These are phyloP conservation scores for Paulownia fortunei DNA, from an alignment of 257 asterid genomes.

Conservation along the genomic window DNA sequence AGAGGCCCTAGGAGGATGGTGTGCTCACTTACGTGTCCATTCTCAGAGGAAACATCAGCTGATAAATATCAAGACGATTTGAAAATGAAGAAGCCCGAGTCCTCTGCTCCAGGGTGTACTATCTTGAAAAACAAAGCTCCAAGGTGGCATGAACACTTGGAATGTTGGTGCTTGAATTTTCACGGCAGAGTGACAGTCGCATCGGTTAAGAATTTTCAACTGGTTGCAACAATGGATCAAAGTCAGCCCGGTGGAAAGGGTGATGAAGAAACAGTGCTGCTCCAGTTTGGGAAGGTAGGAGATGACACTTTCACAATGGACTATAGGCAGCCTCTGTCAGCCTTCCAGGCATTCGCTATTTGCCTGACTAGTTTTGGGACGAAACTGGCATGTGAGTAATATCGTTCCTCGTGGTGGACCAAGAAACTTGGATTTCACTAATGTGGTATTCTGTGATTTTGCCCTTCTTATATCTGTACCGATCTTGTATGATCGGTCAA, in stretches of 20 bases:
- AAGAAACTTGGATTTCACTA: not conserved
- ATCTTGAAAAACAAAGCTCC: slow-evolving; percentile 88
- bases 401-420: not conserved
- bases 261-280: slow-evolving; percentile 81
- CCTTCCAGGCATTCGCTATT: slow-evolving; percentile 94
- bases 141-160: slow-evolving; percentile 91
- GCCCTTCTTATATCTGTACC: not conserved
- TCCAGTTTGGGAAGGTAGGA: slow-evolving; percentile 90
- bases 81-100: slow-evolving; percentile 38
- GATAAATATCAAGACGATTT: slow-evolving; percentile 35
- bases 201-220: slow-evolving; percentile 90
- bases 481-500: slow-evolving; percentile 6
- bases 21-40: slow-evolving; percentile 62
- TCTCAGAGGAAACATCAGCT: slow-evolving; percentile 34
- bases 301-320: slow-evolving; percentile 89
- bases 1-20: slow-evolving; percentile 96
- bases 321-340: slow-evolving; percentile 85
- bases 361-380: slow-evolving; percentile 94
- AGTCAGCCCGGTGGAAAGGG: slow-evolving; percentile 84
- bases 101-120: slow-evolving; percentile 39
- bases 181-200: slow-evolving; percentile 97
- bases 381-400: slow-evolving; percentile 80
- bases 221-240: slow-evolving; percentile 75
- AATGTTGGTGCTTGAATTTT: slow-evolving; percentile 97
- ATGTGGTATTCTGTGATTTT: not conserved